These are phyloP conservation scores for Phalaenopsis equestris DNA, from an alignment of 106 monocot genomes.

Conservation along the genomic window DNA sequence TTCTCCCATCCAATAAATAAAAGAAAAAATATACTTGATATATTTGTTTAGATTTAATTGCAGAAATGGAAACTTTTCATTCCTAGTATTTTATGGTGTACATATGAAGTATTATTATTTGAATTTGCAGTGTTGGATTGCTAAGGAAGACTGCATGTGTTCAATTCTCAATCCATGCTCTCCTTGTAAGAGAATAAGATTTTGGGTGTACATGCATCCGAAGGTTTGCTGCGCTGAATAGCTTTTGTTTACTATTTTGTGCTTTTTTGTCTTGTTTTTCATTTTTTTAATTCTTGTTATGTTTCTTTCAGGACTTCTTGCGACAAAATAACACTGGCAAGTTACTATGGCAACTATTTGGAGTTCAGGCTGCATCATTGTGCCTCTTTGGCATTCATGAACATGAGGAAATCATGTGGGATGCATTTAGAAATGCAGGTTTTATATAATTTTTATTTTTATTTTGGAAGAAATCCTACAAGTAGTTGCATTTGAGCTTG, in stretches of 20 bases:
- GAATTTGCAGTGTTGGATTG: slow-evolving; percentile 82
- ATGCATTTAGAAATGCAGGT: slow-evolving; percentile 65
- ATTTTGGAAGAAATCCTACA: neutral
- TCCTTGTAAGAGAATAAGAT: slow-evolving; percentile 56
- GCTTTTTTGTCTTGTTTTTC: neutral
- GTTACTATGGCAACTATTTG: slow-evolving; percentile 92
- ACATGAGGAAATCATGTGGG: slow-evolving; percentile 95
- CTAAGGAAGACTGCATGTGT: slow-evolving; percentile 98
- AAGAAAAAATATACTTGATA: neutral
- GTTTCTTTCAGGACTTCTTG: slow-evolving; percentile 68
- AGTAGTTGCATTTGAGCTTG: neutral
- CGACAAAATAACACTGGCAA: slow-evolving; percentile 99
- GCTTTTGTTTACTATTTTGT: slow-evolving; percentile 1
- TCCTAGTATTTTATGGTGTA: slow-evolving; percentile 3
- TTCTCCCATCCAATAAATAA: neutral
- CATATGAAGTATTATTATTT: neutral
- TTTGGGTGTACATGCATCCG: slow-evolving; percentile 99
- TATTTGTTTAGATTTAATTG: neutral
- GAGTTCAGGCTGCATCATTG: slow-evolving; percentile 60
- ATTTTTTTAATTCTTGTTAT: neutral
- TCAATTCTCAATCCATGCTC: slow-evolving; percentile 41
- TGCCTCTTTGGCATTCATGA: slow-evolving; percentile 81
- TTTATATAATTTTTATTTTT: neutral
- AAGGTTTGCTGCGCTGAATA: slow-evolving; percentile 42
- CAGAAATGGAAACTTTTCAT: neutral